Evolutionary conservation across 1,284 basidiomycete species (phyloP), one percentile per base, ranked within the genome.

Genomic region (Moniliella sp.): DNA sequence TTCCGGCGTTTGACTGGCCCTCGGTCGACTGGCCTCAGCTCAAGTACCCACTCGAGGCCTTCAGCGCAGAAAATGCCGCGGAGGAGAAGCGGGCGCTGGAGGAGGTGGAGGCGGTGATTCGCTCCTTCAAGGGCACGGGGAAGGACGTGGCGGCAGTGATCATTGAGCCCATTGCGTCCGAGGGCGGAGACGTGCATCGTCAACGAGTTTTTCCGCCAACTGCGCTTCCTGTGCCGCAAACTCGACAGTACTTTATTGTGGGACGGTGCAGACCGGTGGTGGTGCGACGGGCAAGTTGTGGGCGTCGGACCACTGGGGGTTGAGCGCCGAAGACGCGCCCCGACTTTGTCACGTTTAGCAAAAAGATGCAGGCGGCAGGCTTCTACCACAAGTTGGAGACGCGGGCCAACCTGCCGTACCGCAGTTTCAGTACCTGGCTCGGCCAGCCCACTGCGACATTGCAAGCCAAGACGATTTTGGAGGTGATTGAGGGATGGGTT

Each of bases 1-100:
- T 70, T 15, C 69, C 69, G 8, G 65, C 68, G 0, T 70, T 69
- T 50, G n/a, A 69, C 55, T 68, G 66, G 69, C 69, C 69, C 0
- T 61, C 61, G 15, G 65, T 65, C 1, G 48, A 63, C 9, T 70
- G 66, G 62, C 69, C 69, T 0, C 39, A 62, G 11, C 44, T 68
- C 36, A 64, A 66, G 50, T 70, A 70, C 50, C 69, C 69, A 1
- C 48, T n/a, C n/a, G 55, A 57, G 3, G 54, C 65, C 32, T 42
- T 62, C 44, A 54, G 42, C 5, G 37, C 49, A 5, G 67, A 65
- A 37, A 66, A 70, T 49, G 53, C 51, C n/a, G 55, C 61, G 35
- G 65, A 61, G 8, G 65, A 67, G 40, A 43, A 44, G 28, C 35
- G 32, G 14, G 47, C 50, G 13, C 52, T 65, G 3, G 49, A 43